Evolutionary conservation across 495 filamentous ascomycete species (phyloP).

Genomic region (Bombardia bombarda): DNA sequence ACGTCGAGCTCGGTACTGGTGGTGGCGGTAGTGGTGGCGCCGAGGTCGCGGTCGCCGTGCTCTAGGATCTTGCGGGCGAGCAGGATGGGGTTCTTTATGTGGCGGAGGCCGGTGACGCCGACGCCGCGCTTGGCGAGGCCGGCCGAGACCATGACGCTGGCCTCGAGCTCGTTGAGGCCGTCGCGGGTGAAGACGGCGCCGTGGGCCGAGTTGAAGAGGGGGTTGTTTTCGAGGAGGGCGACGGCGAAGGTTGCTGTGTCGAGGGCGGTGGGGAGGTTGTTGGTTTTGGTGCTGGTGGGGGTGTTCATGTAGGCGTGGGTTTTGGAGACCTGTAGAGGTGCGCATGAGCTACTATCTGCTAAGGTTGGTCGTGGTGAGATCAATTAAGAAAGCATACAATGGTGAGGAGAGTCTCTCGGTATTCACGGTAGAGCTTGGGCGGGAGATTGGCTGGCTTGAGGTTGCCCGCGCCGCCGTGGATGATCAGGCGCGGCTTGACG

Average conservation of each 20-base stretch:
- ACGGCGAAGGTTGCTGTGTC: constrained; percentile 72
- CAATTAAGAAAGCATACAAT: constrained; percentile 46
- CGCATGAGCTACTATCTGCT: no score
- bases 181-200: constrained; percentile 81
- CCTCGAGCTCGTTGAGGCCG: constrained; percentile 80
- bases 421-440: constrained; percentile 48
- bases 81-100: constrained; percentile 70
- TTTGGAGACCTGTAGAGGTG: constrained; percentile 21
- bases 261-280: constrained; percentile 44
- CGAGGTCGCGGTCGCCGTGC: constrained; percentile 45
- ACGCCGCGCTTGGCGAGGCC: constrained; percentile 67
- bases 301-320: constrained; percentile 29
- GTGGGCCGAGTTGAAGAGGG: constrained; percentile 77
- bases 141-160: constrained; percentile 81
- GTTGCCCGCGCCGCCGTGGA: constrained; percentile 85
- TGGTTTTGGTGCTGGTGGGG: not conserved
- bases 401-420: constrained; percentile 54
- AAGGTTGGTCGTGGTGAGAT: no score
- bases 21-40: constrained; percentile 21
- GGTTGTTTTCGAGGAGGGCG: constrained; percentile 66
- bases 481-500: constrained; percentile 60
- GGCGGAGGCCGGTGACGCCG: constrained; percentile 62
- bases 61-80: constrained; percentile 67
- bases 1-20: constrained; percentile 20
- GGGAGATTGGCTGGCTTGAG: constrained; percentile 63